Conservation (phyloP, 1,284 basidiomycete species). For the Malassezia dermatis region DNA sequence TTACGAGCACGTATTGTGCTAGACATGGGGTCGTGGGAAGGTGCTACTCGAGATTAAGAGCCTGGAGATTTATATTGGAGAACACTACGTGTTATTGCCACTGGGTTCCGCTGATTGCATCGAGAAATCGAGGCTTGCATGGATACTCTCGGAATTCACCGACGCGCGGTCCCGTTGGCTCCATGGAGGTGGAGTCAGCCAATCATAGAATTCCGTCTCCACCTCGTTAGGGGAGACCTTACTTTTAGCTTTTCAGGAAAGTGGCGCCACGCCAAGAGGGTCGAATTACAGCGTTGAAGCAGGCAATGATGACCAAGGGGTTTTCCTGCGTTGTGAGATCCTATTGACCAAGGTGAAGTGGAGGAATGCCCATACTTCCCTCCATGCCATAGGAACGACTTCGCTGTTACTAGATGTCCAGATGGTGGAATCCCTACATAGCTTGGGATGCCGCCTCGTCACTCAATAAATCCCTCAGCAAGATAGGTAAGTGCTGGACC, state of each 20-base stretch:
- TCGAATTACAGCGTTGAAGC: too few species aligned
- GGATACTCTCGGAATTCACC: neutral
- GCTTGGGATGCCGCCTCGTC: too few species aligned
- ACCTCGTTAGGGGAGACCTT: neutral
- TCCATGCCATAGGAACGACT: too few species aligned
- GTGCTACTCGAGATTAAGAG: neutral
- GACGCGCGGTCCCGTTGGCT: neutral
- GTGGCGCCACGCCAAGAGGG: neutral
- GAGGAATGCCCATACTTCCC: too few species aligned
- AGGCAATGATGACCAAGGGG: too few species aligned
- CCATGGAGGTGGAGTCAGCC: neutral
- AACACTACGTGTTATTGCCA: neutral
- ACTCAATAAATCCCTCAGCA: too few species aligned
- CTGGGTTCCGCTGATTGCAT: neutral
- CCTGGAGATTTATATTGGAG: neutral
- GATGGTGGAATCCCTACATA: too few species aligned
- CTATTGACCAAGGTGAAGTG: too few species aligned
- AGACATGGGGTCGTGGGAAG: neutral
- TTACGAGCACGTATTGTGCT: neutral
- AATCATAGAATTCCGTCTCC: neutral
- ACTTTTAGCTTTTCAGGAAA: neutral
- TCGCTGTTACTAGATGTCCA: too few species aligned
- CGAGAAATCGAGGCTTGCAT: neutral
- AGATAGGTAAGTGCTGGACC: too few species aligned
- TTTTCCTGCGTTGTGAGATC: too few species aligned